phyloP scores from a whole-genome alignment of 495 filamentous ascomycete species.

The Trichoderma asperelloides region DNA sequence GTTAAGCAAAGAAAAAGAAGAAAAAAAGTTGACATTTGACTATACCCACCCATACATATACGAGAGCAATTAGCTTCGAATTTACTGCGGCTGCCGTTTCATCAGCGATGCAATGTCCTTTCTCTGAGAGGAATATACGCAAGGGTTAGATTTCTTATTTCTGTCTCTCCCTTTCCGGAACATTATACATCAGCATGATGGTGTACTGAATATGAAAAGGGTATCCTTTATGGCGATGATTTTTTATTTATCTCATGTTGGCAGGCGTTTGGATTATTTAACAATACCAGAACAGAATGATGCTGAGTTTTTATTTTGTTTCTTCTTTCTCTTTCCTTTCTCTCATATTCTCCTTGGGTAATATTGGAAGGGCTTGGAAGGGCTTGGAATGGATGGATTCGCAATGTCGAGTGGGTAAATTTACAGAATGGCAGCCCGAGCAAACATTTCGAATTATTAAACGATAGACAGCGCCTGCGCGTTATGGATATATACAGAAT shows the following conservation, averaged over 20 bases:
- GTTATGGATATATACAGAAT: conserved; percentile 2
- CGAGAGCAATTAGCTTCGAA: not conserved
- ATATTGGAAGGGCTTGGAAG: not conserved
- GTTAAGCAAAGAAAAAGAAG: not conserved
- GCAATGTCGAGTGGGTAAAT: not conserved
- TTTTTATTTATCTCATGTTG: not conserved
- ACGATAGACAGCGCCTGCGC: conserved; percentile 2
- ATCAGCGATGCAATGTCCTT: not conserved
- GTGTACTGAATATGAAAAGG: not conserved
- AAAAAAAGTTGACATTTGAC: not conserved
- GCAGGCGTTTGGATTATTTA: not conserved
- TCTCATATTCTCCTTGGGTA: not conserved
- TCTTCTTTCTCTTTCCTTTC: not conserved
- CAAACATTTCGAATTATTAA: not conserved
- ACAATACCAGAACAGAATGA: conserved; percentile 5
- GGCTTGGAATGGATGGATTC: not conserved
- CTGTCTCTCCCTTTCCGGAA: not conserved
- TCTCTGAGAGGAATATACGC: too few relatives aligned
- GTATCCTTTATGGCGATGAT: not conserved
- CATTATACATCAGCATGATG: not conserved
- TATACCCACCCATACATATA: not conserved
- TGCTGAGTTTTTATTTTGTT: not conserved
- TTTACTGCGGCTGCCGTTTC: not conserved
- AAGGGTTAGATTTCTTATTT: conserved; percentile 2
- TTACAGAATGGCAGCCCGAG: not conserved